These are phyloP conservation scores for Hypericum perforatum DNA, from an alignment of 345 rosid species.

Conservation along the genomic window DNA sequence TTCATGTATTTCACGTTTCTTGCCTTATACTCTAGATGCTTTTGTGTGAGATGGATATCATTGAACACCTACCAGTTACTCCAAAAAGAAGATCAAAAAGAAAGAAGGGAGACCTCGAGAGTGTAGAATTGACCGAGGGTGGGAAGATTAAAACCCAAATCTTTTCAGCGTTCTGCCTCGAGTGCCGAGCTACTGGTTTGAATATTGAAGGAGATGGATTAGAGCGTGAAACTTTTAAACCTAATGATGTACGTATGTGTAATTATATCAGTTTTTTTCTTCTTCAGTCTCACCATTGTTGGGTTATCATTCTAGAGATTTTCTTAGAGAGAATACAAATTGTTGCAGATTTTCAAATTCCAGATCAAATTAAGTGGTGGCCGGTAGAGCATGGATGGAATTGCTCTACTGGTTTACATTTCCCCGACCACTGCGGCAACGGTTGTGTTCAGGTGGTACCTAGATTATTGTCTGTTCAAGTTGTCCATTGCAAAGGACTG, in stretches of 20 bases:
- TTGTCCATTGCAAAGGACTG: background rate
- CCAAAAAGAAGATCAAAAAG: slow-evolving; percentile 41
- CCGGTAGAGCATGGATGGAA: slow-evolving; percentile 81
- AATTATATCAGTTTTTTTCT: slow-evolving; percentile 1
- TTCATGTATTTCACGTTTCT: slow-evolving; percentile 80
- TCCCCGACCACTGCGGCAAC: slow-evolving; percentile 37
- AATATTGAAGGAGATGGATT: slow-evolving; percentile 41
- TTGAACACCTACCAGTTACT: slow-evolving; percentile 27
- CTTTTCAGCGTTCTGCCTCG: slow-evolving; percentile 70
- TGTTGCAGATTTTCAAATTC: slow-evolving; percentile 60
- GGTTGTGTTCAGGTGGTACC: slow-evolving; percentile 47
- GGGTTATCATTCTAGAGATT: background rate
- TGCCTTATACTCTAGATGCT: slow-evolving; percentile 92
- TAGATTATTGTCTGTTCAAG: slow-evolving; percentile 1
- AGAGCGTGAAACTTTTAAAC: slow-evolving; percentile 52
- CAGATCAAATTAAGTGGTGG: slow-evolving; percentile 67
- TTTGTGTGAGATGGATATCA: slow-evolving; percentile 61
- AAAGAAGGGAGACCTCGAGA: slow-evolving; percentile 36
- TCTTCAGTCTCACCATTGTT: background rate
- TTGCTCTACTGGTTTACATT: slow-evolving; percentile 71
- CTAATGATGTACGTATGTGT: slow-evolving; percentile 53
- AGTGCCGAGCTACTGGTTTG: slow-evolving; percentile 85
- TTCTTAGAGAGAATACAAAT: background rate
- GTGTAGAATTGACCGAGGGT: slow-evolving; percentile 23
- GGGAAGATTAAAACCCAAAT: slow-evolving; percentile 27